Evolutionary conservation across 306 rosid genomes (phyloP).

Genomic region (Malus asiatica): DNA sequence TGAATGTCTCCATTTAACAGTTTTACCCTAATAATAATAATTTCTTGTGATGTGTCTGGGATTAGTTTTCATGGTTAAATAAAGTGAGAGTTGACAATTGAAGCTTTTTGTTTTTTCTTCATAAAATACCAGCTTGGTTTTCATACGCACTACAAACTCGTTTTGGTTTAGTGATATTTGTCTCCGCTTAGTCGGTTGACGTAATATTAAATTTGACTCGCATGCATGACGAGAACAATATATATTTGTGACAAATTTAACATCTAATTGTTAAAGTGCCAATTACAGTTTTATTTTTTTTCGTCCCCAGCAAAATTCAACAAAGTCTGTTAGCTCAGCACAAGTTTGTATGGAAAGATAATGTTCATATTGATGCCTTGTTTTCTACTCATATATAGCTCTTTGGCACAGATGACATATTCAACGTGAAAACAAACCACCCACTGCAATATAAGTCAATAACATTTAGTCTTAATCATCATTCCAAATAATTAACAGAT

Average conservation of each 20-base stretch:
- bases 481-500: too few species aligned
- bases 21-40: background rate
- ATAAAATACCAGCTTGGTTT: background rate
- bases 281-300: too few species aligned
- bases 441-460: too few species aligned
- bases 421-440: too few species aligned
- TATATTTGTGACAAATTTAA: too few species aligned
- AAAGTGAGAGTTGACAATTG: background rate
- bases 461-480: too few species aligned
- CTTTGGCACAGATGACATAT: too few species aligned
- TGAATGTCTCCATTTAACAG: background rate
- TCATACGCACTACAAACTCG: background rate
- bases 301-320: background rate
- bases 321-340: background rate
- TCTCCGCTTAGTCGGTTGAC: background rate
- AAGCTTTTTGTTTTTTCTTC: background rate
- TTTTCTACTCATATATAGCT: too few species aligned
- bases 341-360: background rate
- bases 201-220: too few species aligned
- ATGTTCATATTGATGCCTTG: background rate
- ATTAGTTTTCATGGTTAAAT: background rate
- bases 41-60: background rate
- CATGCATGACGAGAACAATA: too few species aligned
- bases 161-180: too few species aligned
- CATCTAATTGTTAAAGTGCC: too few species aligned